Conservation (phyloP, 495 filamentous ascomycete genomes). For the Lepraria neglecta region DNA sequence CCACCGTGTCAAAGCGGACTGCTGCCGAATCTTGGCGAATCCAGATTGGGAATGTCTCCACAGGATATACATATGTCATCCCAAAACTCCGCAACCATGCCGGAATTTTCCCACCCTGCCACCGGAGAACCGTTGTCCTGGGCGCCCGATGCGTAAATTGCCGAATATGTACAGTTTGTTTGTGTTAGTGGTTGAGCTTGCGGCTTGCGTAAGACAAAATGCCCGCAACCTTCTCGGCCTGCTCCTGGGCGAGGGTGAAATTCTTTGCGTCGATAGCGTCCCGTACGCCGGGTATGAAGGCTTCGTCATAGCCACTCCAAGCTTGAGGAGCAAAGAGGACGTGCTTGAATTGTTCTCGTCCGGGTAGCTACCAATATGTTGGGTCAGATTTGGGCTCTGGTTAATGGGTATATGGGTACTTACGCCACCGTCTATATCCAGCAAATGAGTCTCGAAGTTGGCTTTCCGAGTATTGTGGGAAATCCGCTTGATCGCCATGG, state of each 20-base stretch:
- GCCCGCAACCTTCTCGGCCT: constrained; percentile 64
- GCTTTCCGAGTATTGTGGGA: constrained; percentile 66
- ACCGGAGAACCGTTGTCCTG: not conserved
- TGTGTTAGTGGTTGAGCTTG: constrained; percentile 41
- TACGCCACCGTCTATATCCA: constrained; percentile 76
- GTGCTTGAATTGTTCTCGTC: constrained; percentile 91
- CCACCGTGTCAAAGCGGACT: no score
- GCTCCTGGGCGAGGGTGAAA: constrained; percentile 61
- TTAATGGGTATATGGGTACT: constrained; percentile 30
- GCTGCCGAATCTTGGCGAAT: no score
- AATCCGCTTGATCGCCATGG: constrained; percentile 55
- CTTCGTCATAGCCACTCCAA: constrained; percentile 69
- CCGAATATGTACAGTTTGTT: constrained; percentile 3
- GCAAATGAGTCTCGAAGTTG: constrained; percentile 71
- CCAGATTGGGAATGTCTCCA: no score
- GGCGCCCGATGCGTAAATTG: not conserved
- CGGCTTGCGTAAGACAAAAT: constrained; percentile 62
- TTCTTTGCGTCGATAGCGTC: constrained; percentile 70
- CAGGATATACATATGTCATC: no score
- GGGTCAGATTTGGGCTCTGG: constrained; percentile 1
- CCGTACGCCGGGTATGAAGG: constrained; percentile 77
- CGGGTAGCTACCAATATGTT: constrained; percentile 55
- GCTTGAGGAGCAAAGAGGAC: constrained; percentile 76
- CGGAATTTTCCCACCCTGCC: not conserved
- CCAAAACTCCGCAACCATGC: no score